Evolutionary conservation across 2,329 filamentous ascomycete species (phyloP).

Genomic region (Trichoderma sp.): DNA sequence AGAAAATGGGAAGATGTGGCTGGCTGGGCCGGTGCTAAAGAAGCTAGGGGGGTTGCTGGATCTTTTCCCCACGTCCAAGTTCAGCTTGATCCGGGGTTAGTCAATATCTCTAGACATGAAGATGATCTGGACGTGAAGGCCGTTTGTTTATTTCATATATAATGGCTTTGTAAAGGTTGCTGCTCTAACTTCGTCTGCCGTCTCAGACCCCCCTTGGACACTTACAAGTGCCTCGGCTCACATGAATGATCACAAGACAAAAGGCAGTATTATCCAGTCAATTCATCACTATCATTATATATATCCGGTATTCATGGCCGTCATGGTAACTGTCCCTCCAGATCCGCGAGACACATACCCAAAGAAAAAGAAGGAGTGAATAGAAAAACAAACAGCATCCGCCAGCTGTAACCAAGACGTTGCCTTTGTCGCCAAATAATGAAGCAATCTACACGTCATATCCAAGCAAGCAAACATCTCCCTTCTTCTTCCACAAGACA

Average conservation of each 20-base stretch:
- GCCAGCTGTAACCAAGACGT: slow-evolving; percentile 11
- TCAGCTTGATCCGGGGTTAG: background rate
- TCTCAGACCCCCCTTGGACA: too few relatives aligned
- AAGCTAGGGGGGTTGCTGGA: background rate
- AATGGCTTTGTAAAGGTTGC: too few relatives aligned
- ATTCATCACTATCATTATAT: slow-evolving; percentile 5
- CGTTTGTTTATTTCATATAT: too few relatives aligned
- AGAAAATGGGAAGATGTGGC: slow-evolving; percentile 2
- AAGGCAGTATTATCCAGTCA: background rate
- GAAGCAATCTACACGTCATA: slow-evolving; percentile 15
- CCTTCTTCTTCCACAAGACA: background rate
- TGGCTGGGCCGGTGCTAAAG: slow-evolving; percentile 1
- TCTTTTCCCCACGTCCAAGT: slow-evolving; percentile 13
- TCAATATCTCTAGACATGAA: too few relatives aligned
- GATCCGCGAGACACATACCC: background rate
- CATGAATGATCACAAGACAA: background rate
- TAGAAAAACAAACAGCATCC: background rate
- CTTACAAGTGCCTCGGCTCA: too few relatives aligned
- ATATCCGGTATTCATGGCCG: background rate
- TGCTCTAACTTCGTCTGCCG: too few relatives aligned
- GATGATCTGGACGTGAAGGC: too few relatives aligned
- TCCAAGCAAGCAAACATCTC: slow-evolving; percentile 17
- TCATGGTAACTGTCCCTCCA: background rate
- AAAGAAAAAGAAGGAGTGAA: too few relatives aligned
- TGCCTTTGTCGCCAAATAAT: background rate